Percentiles rank a stretch among this genome's conserved stretches.
phyloP scores from a whole-genome alignment of 2,329 filamentous ascomycete genomes.

The Aspergillus alliaceus region DNA sequence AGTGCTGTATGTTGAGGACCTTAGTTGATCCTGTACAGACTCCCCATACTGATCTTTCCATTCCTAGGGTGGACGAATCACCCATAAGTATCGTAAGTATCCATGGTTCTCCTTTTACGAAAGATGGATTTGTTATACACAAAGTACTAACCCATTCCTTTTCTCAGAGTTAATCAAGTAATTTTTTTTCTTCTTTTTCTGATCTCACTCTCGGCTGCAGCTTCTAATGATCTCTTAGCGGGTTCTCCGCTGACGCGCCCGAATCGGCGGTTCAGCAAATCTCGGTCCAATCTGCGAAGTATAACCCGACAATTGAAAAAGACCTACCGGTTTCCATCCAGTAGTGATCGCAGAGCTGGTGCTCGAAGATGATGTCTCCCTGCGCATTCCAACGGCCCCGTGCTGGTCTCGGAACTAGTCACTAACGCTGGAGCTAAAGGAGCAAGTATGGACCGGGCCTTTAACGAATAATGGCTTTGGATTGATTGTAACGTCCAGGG shows the following conservation, averaged over 20 bases:
- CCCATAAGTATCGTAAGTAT: slow-evolving; percentile 73
- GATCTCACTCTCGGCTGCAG: slow-evolving; percentile 4
- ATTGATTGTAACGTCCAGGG: background rate
- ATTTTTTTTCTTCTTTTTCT: slow-evolving; percentile 3
- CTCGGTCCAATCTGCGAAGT: slow-evolving; percentile 60
- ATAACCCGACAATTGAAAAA: slow-evolving; percentile 70
- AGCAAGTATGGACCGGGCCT: background rate
- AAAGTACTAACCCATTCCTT: slow-evolving; percentile 11
- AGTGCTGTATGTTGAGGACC: slow-evolving; percentile 54
- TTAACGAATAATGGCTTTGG: background rate
- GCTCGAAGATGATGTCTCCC: background rate
- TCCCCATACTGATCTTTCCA: background rate
- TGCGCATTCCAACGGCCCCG: background rate
- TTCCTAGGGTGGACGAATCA: slow-evolving; percentile 67
- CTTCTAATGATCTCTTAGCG: slow-evolving; percentile 50
- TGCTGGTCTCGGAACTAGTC: slow-evolving; percentile 6
- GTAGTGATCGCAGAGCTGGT: background rate
- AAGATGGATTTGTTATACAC: background rate
- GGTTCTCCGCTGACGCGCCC: slow-evolving; percentile 74
- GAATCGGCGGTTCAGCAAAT: slow-evolving; percentile 68
- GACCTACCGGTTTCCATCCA: slow-evolving; percentile 65
- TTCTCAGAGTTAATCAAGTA: slow-evolving; percentile 45
- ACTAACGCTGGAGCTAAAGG: background rate
- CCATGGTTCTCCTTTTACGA: slow-evolving; percentile 4
- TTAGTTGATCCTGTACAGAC: background rate